phyloP scores from a whole-genome alignment of 768 basidiomycete species.

The Gloeophyllum trabeum region DNA sequence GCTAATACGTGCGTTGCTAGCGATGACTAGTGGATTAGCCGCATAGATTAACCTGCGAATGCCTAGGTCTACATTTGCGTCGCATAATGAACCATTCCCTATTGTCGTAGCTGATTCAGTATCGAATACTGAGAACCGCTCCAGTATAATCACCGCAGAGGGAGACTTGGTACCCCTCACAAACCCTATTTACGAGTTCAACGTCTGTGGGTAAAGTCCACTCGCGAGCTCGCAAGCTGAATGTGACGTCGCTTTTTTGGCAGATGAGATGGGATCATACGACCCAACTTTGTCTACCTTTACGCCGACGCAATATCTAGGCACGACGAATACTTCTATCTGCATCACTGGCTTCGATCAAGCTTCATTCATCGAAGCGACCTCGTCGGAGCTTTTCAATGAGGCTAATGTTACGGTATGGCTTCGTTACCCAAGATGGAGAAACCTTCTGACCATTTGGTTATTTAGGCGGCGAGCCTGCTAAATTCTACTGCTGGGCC shows the following conservation, averaged over 20 bases:
- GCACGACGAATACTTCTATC: slow-evolving; percentile 2
- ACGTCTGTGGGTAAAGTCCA: slow-evolving; percentile 12
- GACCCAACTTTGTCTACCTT: slow-evolving; percentile 25
- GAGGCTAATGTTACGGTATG: too few relatives aligned
- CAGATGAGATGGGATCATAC: slow-evolving; percentile 25
- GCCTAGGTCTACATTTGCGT: slow-evolving; percentile 19
- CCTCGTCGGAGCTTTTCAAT: slow-evolving; percentile 16
- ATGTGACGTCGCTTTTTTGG: neutral
- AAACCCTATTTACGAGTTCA: slow-evolving; percentile 24
- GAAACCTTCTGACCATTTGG: too few relatives aligned
- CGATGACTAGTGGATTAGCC: too few relatives aligned
- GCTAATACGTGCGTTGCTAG: too few relatives aligned
- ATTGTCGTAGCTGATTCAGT: slow-evolving; percentile 18
- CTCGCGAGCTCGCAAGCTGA: slow-evolving; percentile 6
- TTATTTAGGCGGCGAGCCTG: neutral
- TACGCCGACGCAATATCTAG: slow-evolving; percentile 21
- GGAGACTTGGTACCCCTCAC: slow-evolving; percentile 18
- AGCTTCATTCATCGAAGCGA: slow-evolving; percentile 18
- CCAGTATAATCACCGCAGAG: slow-evolving; percentile 13
- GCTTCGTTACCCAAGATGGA: too few relatives aligned
- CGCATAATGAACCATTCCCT: slow-evolving; percentile 26
- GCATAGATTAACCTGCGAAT: too few relatives aligned
- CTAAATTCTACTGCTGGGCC: neutral
- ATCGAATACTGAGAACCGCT: slow-evolving; percentile 1
- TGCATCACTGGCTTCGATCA: slow-evolving; percentile 12